Percentiles rank a stretch among this genome's conserved stretches.
Conservation (phyloP, 768 basidiomycete species). For the Suillus weaverae region DNA sequence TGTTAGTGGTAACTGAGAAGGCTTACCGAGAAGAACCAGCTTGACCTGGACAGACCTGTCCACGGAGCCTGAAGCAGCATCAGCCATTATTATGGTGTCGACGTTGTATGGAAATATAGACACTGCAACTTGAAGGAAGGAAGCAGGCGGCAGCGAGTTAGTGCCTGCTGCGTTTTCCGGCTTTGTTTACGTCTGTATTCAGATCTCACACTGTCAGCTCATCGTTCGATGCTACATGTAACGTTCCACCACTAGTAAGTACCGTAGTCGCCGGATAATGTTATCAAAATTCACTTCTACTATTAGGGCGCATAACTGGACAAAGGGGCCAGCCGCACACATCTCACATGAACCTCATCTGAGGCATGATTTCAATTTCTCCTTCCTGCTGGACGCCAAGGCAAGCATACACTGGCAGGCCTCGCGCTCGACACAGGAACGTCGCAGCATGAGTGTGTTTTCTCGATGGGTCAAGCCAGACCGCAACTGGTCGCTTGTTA, state of each 20-base stretch:
- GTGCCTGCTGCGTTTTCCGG: constrained; percentile 10
- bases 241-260: constrained; percentile 4
- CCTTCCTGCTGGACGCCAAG: background rate
- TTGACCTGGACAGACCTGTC: constrained; percentile 98
- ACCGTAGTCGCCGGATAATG: too few relatives aligned
- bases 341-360: background rate
- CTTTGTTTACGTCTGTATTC: constrained; percentile 27
- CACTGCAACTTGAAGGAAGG: constrained; percentile 1
- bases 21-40: constrained; percentile 89
- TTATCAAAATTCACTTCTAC: background rate
- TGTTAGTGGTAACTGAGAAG: background rate
- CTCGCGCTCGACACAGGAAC: background rate
- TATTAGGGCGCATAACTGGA: background rate
- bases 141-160: background rate
- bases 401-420: background rate
- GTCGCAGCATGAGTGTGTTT: background rate
- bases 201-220: constrained; percentile 6
- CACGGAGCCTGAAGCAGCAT: constrained; percentile 67
- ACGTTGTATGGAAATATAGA: constrained; percentile 14
- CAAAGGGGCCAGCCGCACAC: background rate
- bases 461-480: background rate
- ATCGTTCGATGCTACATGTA: background rate
- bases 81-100: constrained; percentile 54
- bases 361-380: background rate
- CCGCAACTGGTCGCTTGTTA: background rate